Conservation (phyloP, 148 eudicot species). For the Heliamphora exappendiculata region DNA sequence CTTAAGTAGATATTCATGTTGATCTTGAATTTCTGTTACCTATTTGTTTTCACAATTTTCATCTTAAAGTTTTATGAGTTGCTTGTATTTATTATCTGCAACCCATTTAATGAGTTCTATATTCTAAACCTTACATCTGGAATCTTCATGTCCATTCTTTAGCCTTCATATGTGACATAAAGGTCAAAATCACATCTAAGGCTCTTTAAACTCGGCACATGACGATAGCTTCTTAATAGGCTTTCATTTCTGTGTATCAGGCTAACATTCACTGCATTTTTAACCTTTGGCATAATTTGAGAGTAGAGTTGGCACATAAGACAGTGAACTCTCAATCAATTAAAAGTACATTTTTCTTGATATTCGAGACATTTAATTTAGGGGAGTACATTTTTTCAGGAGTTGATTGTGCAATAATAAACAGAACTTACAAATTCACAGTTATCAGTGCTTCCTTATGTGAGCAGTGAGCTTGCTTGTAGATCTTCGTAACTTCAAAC, state of each 20-base stretch:
- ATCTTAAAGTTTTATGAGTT: neutral
- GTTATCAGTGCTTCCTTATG: neutral
- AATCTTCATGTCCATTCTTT: neutral
- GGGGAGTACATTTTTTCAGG: constrained; percentile 1
- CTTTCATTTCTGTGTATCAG: neutral
- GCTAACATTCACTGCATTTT: neutral
- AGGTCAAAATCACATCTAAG: neutral
- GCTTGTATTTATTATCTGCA: neutral
- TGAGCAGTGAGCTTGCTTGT: neutral
- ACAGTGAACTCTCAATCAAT: neutral
- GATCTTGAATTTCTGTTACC: neutral
- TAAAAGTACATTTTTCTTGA: neutral
- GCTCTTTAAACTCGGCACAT: neutral
- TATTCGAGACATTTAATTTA: neutral
- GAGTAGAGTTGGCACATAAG: neutral
- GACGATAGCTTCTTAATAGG: neutral
- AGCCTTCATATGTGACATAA: neutral
- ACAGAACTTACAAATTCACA: neutral
- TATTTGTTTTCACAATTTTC: neutral
- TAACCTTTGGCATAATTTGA: neutral
- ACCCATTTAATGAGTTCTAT: neutral
- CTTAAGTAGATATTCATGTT: neutral
- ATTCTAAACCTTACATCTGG: neutral
- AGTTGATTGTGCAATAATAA: neutral
- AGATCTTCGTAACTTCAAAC: neutral